These are phyloP conservation scores for Candida sojae DNA, from an alignment of 1,139 yeast species.

Conservation along the genomic window DNA sequence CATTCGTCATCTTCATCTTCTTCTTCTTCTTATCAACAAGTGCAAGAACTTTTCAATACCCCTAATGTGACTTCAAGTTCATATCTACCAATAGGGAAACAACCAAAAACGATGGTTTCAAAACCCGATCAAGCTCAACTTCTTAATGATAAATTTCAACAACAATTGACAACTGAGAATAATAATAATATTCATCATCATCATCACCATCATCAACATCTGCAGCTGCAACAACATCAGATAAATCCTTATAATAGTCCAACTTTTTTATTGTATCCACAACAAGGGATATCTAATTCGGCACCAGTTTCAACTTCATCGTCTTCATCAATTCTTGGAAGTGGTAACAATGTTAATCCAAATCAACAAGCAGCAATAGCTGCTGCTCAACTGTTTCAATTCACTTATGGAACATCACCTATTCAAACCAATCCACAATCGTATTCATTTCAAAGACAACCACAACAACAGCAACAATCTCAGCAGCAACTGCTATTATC, in stretches of 20 bases:
- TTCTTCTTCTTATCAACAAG: conserved; percentile 5
- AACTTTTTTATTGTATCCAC: conserved; percentile 13
- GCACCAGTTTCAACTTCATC: not conserved
- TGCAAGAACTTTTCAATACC: conserved; percentile 1
- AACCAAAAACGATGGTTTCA: conserved; percentile 3
- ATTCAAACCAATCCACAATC: conserved; percentile 4
- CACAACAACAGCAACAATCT: not conserved
- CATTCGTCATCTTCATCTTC: no score
- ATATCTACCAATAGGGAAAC: conserved; percentile 1
- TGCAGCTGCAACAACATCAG: conserved; percentile 9
- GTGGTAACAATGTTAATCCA: not conserved
- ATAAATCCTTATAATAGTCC: conserved; percentile 7
- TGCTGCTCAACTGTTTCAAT: conserved; percentile 10
- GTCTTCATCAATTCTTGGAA: not conserved
- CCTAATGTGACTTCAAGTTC: not conserved
- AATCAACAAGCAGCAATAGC: not conserved
- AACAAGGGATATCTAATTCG: conserved; percentile 6
- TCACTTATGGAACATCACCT: conserved; percentile 11
- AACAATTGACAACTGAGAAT: not conserved
- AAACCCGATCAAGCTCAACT: not conserved
- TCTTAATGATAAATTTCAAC: conserved; percentile 1
- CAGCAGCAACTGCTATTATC: conserved; percentile 3
- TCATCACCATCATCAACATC: conserved; percentile 8
- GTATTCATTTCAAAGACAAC: conserved; percentile 11
- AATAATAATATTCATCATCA: conserved; percentile 5